phyloP scores from a whole-genome alignment of 2,329 filamentous ascomycete genomes.

The Ophiostoma perfectum region DNA sequence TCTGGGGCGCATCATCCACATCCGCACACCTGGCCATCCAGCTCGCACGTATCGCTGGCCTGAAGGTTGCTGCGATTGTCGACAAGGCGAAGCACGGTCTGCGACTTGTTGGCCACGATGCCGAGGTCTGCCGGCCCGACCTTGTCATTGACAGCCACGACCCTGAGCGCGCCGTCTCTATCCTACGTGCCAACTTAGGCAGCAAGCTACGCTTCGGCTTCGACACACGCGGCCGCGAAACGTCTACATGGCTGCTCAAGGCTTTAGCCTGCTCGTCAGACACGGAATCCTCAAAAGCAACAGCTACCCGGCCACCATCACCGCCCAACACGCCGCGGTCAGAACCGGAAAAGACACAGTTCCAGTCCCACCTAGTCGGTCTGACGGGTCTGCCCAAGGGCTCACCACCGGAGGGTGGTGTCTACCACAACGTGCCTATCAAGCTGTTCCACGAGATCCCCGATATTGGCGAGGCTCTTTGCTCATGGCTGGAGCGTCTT shows the following conservation, averaged over 20 bases:
- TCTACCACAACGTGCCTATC: constrained; percentile 64
- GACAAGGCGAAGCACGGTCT: constrained; percentile 62
- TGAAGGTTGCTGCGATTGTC: constrained; percentile 61
- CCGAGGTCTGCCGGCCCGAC: constrained; percentile 43
- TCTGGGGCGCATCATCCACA: constrained; percentile 71
- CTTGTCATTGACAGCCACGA: constrained; percentile 65
- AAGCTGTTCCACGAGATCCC: constrained; percentile 69
- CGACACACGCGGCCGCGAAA: constrained; percentile 62
- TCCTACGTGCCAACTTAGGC: constrained; percentile 55
- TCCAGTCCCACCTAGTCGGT: constrained; percentile 56
- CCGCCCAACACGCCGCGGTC: constrained; percentile 34
- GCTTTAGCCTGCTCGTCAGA: constrained; percentile 36
- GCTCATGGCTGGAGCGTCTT: constrained; percentile 63
- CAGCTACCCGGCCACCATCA: constrained; percentile 35
- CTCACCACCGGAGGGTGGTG: constrained; percentile 39
- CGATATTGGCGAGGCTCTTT: constrained; percentile 56
- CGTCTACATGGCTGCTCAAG: constrained; percentile 53
- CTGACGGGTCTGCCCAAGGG: constrained; percentile 62
- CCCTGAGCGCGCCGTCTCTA: constrained; percentile 56
- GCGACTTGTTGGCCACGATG: constrained; percentile 45
- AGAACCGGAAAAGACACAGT: neutral
- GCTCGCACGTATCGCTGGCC: constrained; percentile 59
- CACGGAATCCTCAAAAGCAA: neutral
- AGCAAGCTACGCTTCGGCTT: constrained; percentile 58
- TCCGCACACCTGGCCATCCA: constrained; percentile 63